Percentiles rank a stretch among this genome's conserved stretches.
Conservation (phyloP, 192 early-diverging fungal genomes). For the Podila horticola region DNA sequence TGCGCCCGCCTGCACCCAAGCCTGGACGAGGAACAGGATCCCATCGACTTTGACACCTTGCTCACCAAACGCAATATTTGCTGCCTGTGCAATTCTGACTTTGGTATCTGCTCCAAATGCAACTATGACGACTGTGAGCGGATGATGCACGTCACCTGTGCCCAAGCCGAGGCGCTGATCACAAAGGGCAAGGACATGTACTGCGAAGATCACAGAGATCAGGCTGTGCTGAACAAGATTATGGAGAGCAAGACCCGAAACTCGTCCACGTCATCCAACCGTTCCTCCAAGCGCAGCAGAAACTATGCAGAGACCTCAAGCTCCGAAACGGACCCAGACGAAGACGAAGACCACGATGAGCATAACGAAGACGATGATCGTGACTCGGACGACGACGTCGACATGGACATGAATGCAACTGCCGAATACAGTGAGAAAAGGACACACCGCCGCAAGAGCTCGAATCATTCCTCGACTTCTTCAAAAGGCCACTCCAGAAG, state of each 20-base stretch:
- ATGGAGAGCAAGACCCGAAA: constrained; percentile 18
- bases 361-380: constrained; percentile 4
- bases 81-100: constrained; percentile 26
- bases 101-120: constrained; percentile 36
- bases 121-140: constrained; percentile 20
- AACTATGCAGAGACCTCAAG: constrained; percentile 25
- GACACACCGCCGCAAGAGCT: neutral
- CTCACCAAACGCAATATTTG: constrained; percentile 33
- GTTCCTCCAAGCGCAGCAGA: constrained; percentile 27
- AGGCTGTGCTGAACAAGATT: constrained; percentile 22
- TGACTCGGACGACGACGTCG: constrained; percentile 18
- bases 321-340: constrained; percentile 28
- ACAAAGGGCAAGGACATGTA: constrained; percentile 22
- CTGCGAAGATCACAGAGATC: constrained; percentile 35
- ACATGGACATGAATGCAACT: constrained; percentile 11
- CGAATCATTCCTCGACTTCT: constrained; percentile 2
- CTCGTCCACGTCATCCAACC: neutral
- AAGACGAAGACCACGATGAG: constrained; percentile 19
- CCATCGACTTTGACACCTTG: constrained; percentile 41
- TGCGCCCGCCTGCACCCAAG: constrained; percentile 56
- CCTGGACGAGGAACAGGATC: constrained; percentile 33
- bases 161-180: constrained; percentile 19
- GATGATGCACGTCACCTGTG: constrained; percentile 48
- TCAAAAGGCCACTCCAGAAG: constrained; percentile 9
- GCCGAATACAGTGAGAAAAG: constrained; percentile 17